Conservation (phyloP, 2,329 filamentous ascomycete species). For the Westerdykella sp. region DNA sequence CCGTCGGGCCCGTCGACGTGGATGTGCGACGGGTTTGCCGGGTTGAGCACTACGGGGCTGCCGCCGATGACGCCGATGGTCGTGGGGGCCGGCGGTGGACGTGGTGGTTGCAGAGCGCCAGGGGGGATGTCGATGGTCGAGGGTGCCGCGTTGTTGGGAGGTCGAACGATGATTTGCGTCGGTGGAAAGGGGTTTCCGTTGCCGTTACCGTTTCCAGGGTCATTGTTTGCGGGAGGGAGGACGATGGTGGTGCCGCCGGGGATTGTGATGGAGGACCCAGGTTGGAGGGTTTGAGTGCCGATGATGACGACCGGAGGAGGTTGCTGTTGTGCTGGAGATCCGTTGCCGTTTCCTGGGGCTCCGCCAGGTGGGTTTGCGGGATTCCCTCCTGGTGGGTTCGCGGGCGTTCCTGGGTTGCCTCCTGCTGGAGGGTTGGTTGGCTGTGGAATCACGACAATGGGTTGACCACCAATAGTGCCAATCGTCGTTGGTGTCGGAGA, state of each 20-base stretch:
- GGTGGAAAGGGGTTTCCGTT: too few relatives aligned
- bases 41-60: neutral
- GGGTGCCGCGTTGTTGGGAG: constrained; percentile 2
- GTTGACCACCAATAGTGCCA: constrained; percentile 2
- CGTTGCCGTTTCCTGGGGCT: too few relatives aligned
- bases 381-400: too few relatives aligned
- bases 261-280: neutral
- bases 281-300: too few relatives aligned
- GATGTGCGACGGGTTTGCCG: too few relatives aligned
- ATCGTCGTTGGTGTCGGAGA: constrained; percentile 8
- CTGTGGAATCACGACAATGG: neutral
- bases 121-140: constrained; percentile 10
- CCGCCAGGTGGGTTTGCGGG: too few relatives aligned
- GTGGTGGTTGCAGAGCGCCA: neutral
- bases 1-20: too few relatives aligned
- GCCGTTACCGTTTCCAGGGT: neutral
- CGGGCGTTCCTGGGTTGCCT: too few relatives aligned
- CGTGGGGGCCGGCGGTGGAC: neutral
- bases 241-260: constrained; percentile 8
- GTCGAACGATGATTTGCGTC: constrained; percentile 4
- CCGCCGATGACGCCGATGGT: neutral
- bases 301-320: too few relatives aligned
- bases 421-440: too few relatives aligned
- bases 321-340: too few relatives aligned
- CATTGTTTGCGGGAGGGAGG: constrained; percentile 7